A percentile compares a stretch with the other conserved stretches of the same genome.
Conservation (phyloP, 306 rosid genomes). For the Begonia loranthoides region DNA sequence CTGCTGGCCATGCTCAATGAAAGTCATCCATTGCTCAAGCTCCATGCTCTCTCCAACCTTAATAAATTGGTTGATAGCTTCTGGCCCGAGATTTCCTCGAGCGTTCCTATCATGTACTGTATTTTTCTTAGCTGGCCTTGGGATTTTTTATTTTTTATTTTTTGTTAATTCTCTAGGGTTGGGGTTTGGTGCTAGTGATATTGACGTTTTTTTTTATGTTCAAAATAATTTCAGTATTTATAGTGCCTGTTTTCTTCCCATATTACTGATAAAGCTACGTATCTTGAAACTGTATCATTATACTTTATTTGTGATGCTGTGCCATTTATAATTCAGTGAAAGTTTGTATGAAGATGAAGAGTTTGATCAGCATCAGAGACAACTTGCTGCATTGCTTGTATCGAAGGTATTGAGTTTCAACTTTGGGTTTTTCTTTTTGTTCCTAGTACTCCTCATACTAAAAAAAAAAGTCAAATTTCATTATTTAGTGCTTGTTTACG, state of each 20-base stretch:
- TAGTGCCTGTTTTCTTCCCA: no score
- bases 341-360: conserved; percentile 96
- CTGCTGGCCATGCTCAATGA: conserved; percentile 94
- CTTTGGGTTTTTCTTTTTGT: not conserved
- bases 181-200: no score
- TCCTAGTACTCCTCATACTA: no score
- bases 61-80: conserved; percentile 76
- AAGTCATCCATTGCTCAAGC: conserved; percentile 66
- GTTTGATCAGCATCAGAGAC: conserved; percentile 78
- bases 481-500: no score
- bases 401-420: conserved; percentile 56
- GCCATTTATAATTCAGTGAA: conserved; percentile 33
- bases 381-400: conserved; percentile 85
- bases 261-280: no score
- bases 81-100: conserved; percentile 99
- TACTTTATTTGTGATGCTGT: no score
- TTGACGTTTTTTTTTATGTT: no score
- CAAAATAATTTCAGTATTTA: no score
- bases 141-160: not conserved
- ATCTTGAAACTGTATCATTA: no score
- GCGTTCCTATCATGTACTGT: conserved; percentile 76
- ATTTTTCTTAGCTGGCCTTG: conserved; percentile 4
- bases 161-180: not conserved
- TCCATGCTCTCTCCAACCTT: conserved; percentile 82
- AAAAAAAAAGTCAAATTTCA: no score